Conservation (phyloP, 2,329 filamentous ascomycete genomes). For the Harringtonia lauricola region DNA sequence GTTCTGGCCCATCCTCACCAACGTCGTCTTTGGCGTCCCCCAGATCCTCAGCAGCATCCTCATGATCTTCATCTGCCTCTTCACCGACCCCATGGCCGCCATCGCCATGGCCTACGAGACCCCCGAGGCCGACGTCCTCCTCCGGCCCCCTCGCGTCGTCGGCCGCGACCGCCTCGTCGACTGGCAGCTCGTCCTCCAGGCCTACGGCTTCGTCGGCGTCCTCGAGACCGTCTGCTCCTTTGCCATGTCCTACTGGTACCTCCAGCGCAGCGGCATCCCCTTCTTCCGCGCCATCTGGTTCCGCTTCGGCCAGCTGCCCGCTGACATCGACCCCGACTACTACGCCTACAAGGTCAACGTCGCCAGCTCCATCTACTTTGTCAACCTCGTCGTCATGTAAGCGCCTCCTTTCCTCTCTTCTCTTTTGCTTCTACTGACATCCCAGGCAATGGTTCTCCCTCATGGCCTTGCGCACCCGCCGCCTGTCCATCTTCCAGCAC, state of each 20-base stretch:
- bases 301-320: slow-evolving; percentile 45
- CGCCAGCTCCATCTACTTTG: slow-evolving; percentile 66
- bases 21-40: slow-evolving; percentile 59
- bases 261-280: slow-evolving; percentile 48
- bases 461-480: slow-evolving; percentile 54
- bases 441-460: slow-evolving; percentile 74
- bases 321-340: slow-evolving; percentile 38
- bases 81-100: slow-evolving; percentile 66
- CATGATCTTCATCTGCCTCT: slow-evolving; percentile 62
- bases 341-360: slow-evolving; percentile 46
- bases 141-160: slow-evolving; percentile 55
- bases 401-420: too few species aligned
- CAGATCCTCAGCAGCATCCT: slow-evolving; percentile 64
- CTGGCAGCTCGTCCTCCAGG: slow-evolving; percentile 59
- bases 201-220: slow-evolving; percentile 61
- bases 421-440: too few species aligned
- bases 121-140: slow-evolving; percentile 64
- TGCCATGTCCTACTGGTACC: slow-evolving; percentile 57
- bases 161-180: slow-evolving; percentile 64
- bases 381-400: slow-evolving; percentile 74
- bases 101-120: slow-evolving; percentile 66
- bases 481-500: slow-evolving; percentile 60
- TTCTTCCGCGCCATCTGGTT: slow-evolving; percentile 53
- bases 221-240: slow-evolving; percentile 49
- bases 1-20: slow-evolving; percentile 66